Conservation (phyloP, 768 basidiomycete species). For the Trametes cubensis region DNA sequence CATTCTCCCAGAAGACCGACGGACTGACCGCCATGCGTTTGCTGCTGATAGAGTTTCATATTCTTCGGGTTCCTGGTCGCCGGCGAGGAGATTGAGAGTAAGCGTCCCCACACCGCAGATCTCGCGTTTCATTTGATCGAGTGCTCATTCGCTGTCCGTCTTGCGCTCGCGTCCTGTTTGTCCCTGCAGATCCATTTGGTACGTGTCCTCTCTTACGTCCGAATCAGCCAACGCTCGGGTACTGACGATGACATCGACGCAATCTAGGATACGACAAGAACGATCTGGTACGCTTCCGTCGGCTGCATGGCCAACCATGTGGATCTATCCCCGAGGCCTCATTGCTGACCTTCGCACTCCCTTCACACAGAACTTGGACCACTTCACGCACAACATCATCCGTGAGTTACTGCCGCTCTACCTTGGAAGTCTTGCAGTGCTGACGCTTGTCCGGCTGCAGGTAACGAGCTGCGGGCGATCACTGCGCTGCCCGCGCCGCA, state of each 20-base stretch:
- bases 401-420: conserved; percentile 41
- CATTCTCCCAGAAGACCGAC: background rate
- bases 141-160: conserved; percentile 9
- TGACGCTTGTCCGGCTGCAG: conserved; percentile 32
- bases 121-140: conserved; percentile 8
- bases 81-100: conserved; percentile 77
- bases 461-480: conserved; percentile 63
- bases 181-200: conserved; percentile 49
- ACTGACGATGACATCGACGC: conserved; percentile 7
- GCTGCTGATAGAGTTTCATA: conserved; percentile 52
- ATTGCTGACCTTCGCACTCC: background rate
- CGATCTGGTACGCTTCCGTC: conserved; percentile 52
- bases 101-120: conserved; percentile 29
- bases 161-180: conserved; percentile 4
- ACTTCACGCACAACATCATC: conserved; percentile 72
- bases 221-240: conserved; percentile 1
- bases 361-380: conserved; percentile 57
- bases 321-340: background rate
- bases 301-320: too few species aligned
- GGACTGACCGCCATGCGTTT: background rate
- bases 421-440: background rate
- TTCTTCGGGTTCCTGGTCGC: conserved; percentile 77
- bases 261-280: conserved; percentile 66
- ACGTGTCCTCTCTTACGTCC: conserved; percentile 21
- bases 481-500: conserved; percentile 64